Percentiles rank a stretch among this genome's conserved stretches.
Conservation (phyloP, 2,329 filamentous ascomycete genomes). For the Diplodia seriata region DNA sequence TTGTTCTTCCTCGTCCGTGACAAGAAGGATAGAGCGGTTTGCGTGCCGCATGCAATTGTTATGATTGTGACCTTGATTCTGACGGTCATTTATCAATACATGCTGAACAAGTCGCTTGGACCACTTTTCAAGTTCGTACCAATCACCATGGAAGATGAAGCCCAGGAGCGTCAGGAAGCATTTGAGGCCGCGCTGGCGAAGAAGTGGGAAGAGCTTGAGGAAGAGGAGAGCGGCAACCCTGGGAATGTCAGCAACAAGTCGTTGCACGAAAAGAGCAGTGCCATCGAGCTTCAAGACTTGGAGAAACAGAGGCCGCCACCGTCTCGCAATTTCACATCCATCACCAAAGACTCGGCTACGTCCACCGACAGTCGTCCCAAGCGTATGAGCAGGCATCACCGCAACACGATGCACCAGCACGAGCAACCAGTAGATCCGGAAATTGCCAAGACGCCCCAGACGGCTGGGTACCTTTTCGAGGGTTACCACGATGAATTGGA, state of each 20-base stretch:
- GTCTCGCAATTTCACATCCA: neutral
- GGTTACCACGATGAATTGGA: conserved; percentile 92
- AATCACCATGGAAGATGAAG: conserved; percentile 94
- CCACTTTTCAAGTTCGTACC: conserved; percentile 89
- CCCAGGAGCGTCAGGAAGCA: conserved; percentile 85
- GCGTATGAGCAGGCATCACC: conserved; percentile 36
- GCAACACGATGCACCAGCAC: conserved; percentile 37
- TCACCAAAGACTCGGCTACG: neutral
- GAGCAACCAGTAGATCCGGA: conserved; percentile 12
- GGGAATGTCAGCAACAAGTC: conserved; percentile 17
- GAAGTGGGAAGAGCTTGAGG: conserved; percentile 40
- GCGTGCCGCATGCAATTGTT: conserved; percentile 77
- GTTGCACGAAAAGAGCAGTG: conserved; percentile 36
- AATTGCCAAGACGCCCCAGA: conserved; percentile 14
- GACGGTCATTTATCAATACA: conserved; percentile 77
- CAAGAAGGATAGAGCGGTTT: conserved; percentile 60
- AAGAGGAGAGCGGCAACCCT: conserved; percentile 37
- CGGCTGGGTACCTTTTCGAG: conserved; percentile 62
- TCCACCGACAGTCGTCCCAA: conserved; percentile 31
- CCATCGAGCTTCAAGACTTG: conserved; percentile 43
- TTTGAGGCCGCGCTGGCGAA: conserved; percentile 75
- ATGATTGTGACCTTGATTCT: conserved; percentile 80
- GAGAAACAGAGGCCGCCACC: conserved; percentile 29
- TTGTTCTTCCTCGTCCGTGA: conserved; percentile 82
- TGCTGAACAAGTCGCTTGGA: conserved; percentile 82